phyloP scores from a whole-genome alignment of 139 green algal genomes.

The Volvox reticuliferus region DNA sequence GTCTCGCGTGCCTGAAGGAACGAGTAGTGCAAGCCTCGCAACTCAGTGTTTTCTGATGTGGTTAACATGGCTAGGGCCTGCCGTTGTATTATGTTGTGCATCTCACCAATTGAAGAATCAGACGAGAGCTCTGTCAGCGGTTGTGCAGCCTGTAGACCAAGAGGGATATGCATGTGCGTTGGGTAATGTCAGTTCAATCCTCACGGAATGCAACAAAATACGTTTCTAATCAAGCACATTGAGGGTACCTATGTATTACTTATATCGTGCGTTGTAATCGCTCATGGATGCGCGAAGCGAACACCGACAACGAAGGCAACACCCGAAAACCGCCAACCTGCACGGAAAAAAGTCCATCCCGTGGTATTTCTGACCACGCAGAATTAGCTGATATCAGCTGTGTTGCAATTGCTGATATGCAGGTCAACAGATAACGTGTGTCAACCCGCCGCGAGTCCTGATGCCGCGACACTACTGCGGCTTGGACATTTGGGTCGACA shows the following conservation, averaged over 20 bases:
- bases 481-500: neutral
- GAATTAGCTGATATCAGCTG: neutral
- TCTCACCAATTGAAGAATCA: neutral
- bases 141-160: neutral
- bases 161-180: too few relatives aligned
- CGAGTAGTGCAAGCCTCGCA: too few relatives aligned
- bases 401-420: neutral
- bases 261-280: too few relatives aligned
- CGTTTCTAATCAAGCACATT: too few relatives aligned
- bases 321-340: neutral
- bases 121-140: conserved; percentile 7
- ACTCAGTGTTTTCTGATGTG: too few relatives aligned
- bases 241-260: too few relatives aligned
- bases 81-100: too few relatives aligned
- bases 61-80: too few relatives aligned
- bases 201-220: too few relatives aligned
- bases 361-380: neutral
- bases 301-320: neutral
- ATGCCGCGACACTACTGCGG: neutral
- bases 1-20: too few relatives aligned
- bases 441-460: neutral
- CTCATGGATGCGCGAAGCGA: neutral
- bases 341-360: neutral
- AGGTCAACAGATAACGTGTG: neutral
- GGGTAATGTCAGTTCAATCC: too few relatives aligned